These are phyloP conservation scores for Aurantiochytrium sp. DNA, from an alignment of 108 stramenopile species.

Conservation along the genomic window DNA sequence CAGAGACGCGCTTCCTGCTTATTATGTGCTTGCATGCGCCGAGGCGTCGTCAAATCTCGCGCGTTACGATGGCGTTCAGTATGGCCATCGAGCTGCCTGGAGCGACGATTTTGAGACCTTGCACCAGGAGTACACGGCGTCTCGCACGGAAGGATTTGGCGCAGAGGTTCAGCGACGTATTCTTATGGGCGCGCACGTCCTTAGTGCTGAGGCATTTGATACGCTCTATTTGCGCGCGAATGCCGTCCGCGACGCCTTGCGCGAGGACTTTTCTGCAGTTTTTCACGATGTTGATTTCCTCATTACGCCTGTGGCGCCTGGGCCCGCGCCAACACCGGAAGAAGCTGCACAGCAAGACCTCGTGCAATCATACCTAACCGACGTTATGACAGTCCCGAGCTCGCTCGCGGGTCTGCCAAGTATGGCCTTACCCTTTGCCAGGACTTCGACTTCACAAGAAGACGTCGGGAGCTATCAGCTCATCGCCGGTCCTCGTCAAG, in stretches of 20 bases:
- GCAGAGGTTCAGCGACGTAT: constrained; percentile 41
- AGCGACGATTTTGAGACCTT: not conserved
- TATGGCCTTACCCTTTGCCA: constrained; percentile 23
- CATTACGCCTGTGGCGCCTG: not conserved
- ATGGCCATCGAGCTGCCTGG: constrained; percentile 46
- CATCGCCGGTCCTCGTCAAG: too few species aligned
- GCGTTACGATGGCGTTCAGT: constrained; percentile 89
- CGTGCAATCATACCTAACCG: constrained; percentile 24
- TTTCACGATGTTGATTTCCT: constrained; percentile 27
- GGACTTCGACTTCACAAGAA: too few species aligned
- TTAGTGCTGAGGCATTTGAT: constrained; percentile 34
- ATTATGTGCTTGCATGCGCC: constrained; percentile 86
- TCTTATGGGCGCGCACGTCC: constrained; percentile 30
- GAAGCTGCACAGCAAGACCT: not conserved
- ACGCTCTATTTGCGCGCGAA: constrained; percentile 32
- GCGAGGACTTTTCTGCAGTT: constrained; percentile 19
- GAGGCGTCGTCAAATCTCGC: constrained; percentile 92
- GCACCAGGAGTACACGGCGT: not conserved
- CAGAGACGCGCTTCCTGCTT: constrained; percentile 65
- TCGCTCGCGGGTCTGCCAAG: constrained; percentile 42
- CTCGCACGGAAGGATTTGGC: constrained; percentile 18
- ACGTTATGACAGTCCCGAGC: constrained; percentile 42
- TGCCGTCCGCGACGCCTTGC: constrained; percentile 22
- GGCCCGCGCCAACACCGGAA: not conserved
- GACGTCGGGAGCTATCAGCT: too few species aligned